Percentiles rank a stretch among this genome's conserved stretches.
Evolutionary conservation across 2,329 filamentous ascomycete genomes (phyloP).

Genomic region (Malbranchea zuffiana): DNA sequence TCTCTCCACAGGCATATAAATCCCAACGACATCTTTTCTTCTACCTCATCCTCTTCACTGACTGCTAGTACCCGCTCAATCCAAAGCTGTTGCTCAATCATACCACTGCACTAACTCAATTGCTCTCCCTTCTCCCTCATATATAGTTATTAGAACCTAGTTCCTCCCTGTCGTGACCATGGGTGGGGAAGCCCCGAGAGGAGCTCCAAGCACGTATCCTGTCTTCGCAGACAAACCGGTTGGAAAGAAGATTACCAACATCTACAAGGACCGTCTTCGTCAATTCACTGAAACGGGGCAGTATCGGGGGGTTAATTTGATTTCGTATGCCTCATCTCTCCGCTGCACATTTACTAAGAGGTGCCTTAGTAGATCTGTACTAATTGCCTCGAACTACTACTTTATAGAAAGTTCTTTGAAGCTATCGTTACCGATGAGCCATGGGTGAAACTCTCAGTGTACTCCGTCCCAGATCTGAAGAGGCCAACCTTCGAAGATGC

Average conservation of each 20-base stretch:
- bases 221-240: constrained; percentile 43
- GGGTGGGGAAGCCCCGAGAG: constrained; percentile 29
- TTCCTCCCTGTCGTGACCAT: constrained; percentile 15
- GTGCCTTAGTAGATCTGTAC: too few species aligned
- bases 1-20: neutral
- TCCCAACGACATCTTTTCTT: neutral
- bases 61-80: neutral
- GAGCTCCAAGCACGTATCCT: constrained; percentile 37
- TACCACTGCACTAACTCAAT: too few species aligned
- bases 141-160: neutral
- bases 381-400: too few species aligned
- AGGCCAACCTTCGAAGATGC: constrained; percentile 83
- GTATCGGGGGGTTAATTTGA: constrained; percentile 63
- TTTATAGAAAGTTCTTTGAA: constrained; percentile 58
- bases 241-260: constrained; percentile 70
- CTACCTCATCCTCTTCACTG: neutral
- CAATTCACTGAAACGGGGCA: constrained; percentile 72
- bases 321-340: constrained; percentile 56
- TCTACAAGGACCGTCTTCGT: constrained; percentile 73
- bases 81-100: neutral
- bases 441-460: constrained; percentile 74
- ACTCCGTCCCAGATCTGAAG: constrained; percentile 66
- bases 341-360: too few species aligned
- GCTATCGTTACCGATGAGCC: constrained; percentile 56
- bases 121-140: too few species aligned